Evolutionary conservation across 2,329 filamentous ascomycete species (phyloP), one percentile per base, ranked within the genome.

Genomic region (Fusarium transvaalense): DNA sequence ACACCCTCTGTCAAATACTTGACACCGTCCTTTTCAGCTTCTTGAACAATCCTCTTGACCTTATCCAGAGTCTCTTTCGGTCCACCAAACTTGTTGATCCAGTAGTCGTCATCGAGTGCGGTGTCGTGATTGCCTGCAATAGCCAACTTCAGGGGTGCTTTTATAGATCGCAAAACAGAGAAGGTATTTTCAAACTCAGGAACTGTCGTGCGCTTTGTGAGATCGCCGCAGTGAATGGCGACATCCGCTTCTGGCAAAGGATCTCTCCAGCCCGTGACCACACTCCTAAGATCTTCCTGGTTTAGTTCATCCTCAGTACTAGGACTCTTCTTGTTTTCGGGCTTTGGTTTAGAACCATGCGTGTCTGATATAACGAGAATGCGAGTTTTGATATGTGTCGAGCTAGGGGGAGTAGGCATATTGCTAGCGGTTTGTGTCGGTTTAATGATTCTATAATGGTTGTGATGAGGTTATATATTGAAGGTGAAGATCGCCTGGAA

Each of bases 71-170:
- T 73, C 12, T 62, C 52, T 15, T 35, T 51, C 10, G 56, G 17
- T 5, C 61, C 61, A 5, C 53, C 58, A 6, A 21, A 48, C 25
- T 65, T 27, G 17, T 68, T 13, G 9, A 51, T 27, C 50, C 62
- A 75, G 52, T 59, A 74, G 9, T 42, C 27, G 15, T 62, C 48
- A 29, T 85, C 80, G 39, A 84, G 75, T 0, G 76, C 82, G 46
- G 81, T 79, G 68, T 88, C 85, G 67, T 88, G 85, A 61, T 87
- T 88, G 3, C 86, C 85, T 3, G 85, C 80, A 61, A 88, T 87
- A 42, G 83, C 80, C 5, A 88, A 77, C 65, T 87, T 88, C 9
- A 88, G 76, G 0, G 83, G 82, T 2, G 85, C 83, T 8, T 79
- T 66, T n/a, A 86, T 71, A 2, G 59, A 52, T 6, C 78, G 71